Evolutionary conservation across 2,329 filamentous ascomycete species (phyloP), one percentile per base, ranked within the genome.

Genomic region (Calonectria crousiana): DNA sequence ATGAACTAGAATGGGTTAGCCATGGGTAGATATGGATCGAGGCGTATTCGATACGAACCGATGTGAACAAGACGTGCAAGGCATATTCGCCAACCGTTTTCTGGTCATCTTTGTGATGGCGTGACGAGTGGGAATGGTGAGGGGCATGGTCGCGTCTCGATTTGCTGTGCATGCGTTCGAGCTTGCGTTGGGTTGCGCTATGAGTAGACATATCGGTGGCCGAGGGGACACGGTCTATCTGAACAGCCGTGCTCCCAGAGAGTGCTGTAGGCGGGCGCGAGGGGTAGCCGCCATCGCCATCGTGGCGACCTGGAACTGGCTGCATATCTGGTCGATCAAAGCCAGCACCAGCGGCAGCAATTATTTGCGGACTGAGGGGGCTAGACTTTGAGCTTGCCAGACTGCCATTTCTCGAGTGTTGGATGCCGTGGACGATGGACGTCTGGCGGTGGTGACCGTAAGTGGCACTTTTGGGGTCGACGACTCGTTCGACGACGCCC

Each of bases 31-130:
- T 30, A 53, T 47, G 49, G 23, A 14, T 34, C 30, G 8, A 32
- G 47, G 51, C 26, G 9, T 71, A 65, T 69, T 69, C 44, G 72
- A 58, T 70, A 87, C 91, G 85, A 84, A 95, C 93, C 75, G 96
- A 95, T 78, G 97, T 98, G 85, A 98, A 98, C 53, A 99, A 88
- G 79, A 98, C 96, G 85, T 98, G 96, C 74, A 99, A 88, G 26
- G 97, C 97, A 90, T 98, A 98, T 87, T 99, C 97, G 70, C 95
- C 96, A n/a, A 98, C 96, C 0, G 96, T 98, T 85, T 96, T 98
- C 77, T 94, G 91, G 76, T 98, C 95, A 68, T 93, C 91, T 78
- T 92, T 91, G 79, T 92, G 89, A 80, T 93, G 91, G 70, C 92
- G 90, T 66, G 93, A 93, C 44, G 94, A 96, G 81, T 95, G 93